These are phyloP conservation scores for Auriscalpium microsporum DNA, from an alignment of 768 basidiomycete genomes.

Conservation along the genomic window DNA sequence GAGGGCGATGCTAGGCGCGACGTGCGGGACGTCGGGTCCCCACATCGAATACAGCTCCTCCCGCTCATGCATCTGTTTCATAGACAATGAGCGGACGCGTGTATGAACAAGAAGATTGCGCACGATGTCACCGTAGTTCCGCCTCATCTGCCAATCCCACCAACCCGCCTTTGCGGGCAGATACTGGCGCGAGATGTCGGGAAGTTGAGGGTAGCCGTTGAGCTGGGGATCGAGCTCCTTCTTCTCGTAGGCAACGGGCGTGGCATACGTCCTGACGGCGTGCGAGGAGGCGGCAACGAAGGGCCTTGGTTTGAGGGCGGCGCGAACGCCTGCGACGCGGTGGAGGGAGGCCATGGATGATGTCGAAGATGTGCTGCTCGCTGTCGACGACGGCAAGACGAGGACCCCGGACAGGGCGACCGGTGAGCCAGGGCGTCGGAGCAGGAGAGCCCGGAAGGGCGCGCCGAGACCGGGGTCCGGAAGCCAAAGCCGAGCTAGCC, in stretches of 20 bases:
- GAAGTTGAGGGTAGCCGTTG: slow-evolving; percentile 65
- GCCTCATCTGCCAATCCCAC: slow-evolving; percentile 68
- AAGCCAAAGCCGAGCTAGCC: no score
- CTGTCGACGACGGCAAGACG: not conserved
- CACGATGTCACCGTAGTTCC: slow-evolving; percentile 78
- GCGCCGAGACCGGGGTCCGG: not conserved
- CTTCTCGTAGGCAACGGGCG: slow-evolving; percentile 17
- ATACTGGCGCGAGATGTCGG: slow-evolving; percentile 55
- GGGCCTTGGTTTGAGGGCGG: slow-evolving; percentile 17
- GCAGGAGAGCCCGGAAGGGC: not conserved
- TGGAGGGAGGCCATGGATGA: slow-evolving; percentile 33
- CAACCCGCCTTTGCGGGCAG: slow-evolving; percentile 53
- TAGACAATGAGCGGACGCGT: no score
- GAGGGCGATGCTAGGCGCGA: slow-evolving; percentile 51
- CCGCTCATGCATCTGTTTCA: slow-evolving; percentile 60
- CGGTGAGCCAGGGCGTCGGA: not conserved
- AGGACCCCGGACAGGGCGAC: not conserved
- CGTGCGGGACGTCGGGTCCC: slow-evolving; percentile 69
- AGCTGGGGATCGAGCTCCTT: slow-evolving; percentile 56
- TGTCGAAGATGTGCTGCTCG: not conserved
- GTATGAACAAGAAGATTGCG: slow-evolving; percentile 15
- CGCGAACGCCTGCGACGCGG: slow-evolving; percentile 28
- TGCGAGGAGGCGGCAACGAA: slow-evolving; percentile 9
- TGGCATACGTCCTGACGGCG: slow-evolving; percentile 16
- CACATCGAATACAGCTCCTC: slow-evolving; percentile 82